Evolutionary conservation across 2,329 filamentous ascomycete species (phyloP).

Genomic region (Pyrenochaeta sp.): DNA sequence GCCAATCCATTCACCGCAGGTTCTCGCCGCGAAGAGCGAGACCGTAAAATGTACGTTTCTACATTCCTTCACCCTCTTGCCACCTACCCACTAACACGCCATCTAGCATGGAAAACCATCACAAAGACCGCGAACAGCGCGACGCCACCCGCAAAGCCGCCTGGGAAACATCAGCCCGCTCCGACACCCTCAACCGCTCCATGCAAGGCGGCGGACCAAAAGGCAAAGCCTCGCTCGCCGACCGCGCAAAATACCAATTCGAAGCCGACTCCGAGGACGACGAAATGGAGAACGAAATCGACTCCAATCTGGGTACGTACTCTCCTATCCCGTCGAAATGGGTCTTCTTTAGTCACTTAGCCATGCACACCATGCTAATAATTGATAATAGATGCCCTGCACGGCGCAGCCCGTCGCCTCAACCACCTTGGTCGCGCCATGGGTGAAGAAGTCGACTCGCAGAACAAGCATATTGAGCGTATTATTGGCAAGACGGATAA

Average conservation of each 20-base stretch:
- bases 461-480: slow-evolving; percentile 79
- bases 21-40: slow-evolving; percentile 54
- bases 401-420: slow-evolving; percentile 70
- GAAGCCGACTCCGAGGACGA: slow-evolving; percentile 56
- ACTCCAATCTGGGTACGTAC: slow-evolving; percentile 54
- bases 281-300: slow-evolving; percentile 67
- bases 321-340: slow-evolving; percentile 11
- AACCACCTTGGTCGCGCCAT: slow-evolving; percentile 78
- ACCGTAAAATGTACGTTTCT: slow-evolving; percentile 66
- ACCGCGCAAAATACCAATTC: slow-evolving; percentile 46
- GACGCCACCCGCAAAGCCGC: slow-evolving; percentile 65
- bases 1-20: slow-evolving; percentile 68
- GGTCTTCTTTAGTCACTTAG: background rate
- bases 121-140: slow-evolving; percentile 62
- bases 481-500: slow-evolving; percentile 85
- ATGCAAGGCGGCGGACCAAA: slow-evolving; percentile 16
- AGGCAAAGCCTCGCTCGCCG: slow-evolving; percentile 36
- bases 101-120: slow-evolving; percentile 70
- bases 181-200: slow-evolving; percentile 28
- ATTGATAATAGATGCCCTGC: slow-evolving; percentile 57
- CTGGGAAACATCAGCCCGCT: slow-evolving; percentile 40
- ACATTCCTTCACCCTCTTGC: slow-evolving; percentile 59
- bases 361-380: background rate
- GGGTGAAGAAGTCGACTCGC: slow-evolving; percentile 74
- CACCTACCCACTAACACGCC: slow-evolving; percentile 54